Conservation (phyloP, 768 basidiomycete species). For the Tulasnella sp. region DNA sequence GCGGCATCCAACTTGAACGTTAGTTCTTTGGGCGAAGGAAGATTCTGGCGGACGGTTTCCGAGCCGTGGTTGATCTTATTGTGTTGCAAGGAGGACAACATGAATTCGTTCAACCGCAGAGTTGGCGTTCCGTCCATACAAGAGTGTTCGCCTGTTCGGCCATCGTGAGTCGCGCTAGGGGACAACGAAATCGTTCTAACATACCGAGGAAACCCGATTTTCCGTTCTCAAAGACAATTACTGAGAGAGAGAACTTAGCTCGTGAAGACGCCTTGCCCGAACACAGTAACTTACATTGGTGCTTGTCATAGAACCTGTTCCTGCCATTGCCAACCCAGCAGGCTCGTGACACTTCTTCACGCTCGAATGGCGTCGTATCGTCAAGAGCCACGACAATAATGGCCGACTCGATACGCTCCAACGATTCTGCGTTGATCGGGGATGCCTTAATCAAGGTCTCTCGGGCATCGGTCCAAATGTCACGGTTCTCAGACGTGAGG, state of each 20-base stretch:
- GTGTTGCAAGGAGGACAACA: conserved; percentile 59
- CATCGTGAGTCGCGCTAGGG: too few relatives aligned
- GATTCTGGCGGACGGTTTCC: conserved; percentile 25
- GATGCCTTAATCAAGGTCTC: conserved; percentile 51
- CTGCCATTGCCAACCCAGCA: conserved; percentile 84
- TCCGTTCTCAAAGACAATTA: conserved; percentile 90
- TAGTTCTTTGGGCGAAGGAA: conserved; percentile 54
- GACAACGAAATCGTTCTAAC: background rate
- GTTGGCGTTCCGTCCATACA: conserved; percentile 77
- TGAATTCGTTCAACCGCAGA: conserved; percentile 87
- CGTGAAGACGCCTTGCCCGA: background rate
- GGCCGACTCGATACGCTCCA: conserved; percentile 77
- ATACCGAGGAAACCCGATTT: conserved; percentile 83
- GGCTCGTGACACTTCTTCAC: conserved; percentile 69
- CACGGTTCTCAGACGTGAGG: conserved; percentile 79
- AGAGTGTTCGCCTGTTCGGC: conserved; percentile 33
- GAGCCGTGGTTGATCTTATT: conserved; percentile 69
- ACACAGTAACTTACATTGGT: conserved; percentile 53
- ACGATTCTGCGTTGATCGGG: conserved; percentile 47
- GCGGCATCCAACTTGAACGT: conserved; percentile 51
- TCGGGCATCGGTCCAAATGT: conserved; percentile 71
- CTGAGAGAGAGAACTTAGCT: conserved; percentile 30
- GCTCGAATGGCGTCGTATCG: conserved; percentile 63
- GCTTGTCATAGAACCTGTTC: conserved; percentile 95
- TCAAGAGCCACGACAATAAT: conserved; percentile 83